Evolutionary conservation across 768 basidiomycete species (phyloP).

Genomic region (Leucocoprinus birnbaumii): DNA sequence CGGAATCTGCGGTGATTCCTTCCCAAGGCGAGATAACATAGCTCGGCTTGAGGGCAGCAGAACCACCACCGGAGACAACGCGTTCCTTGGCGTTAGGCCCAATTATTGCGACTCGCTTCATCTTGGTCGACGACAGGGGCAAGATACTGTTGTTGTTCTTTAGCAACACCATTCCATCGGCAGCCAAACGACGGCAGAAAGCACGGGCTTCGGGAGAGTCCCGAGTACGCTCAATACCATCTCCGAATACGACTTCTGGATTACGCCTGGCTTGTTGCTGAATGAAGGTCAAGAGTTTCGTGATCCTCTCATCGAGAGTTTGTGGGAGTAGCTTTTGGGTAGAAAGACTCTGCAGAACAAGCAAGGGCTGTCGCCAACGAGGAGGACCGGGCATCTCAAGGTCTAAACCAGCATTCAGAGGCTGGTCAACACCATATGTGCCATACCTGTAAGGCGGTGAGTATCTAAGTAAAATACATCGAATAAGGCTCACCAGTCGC

Average conservation of each 20-base stretch:
- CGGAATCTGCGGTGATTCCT: constrained; percentile 48
- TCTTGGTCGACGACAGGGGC: constrained; percentile 38
- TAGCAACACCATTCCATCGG: constrained; percentile 62
- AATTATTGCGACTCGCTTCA: constrained; percentile 58
- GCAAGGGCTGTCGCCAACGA: constrained; percentile 56
- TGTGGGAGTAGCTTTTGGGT: constrained; percentile 43
- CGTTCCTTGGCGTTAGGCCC: constrained; percentile 67
- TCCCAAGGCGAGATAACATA: constrained; percentile 66
- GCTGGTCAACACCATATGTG: constrained; percentile 63
- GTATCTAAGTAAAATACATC: not conserved
- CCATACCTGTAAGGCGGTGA: constrained; percentile 50
- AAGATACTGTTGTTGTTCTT: constrained; percentile 59
- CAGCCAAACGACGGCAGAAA: constrained; percentile 56
- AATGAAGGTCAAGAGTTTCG: constrained; percentile 50
- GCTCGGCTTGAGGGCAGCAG: constrained; percentile 66
- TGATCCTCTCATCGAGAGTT: constrained; percentile 49
- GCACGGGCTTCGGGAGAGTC: constrained; percentile 48
- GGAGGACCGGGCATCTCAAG: constrained; percentile 78
- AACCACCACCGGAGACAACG: constrained; percentile 75
- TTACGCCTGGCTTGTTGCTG: constrained; percentile 55
- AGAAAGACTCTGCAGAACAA: constrained; percentile 34
- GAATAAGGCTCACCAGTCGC: constrained; percentile 59
- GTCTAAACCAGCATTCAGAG: constrained; percentile 73
- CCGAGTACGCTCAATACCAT: constrained; percentile 53
- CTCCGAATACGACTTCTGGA: constrained; percentile 60